Evolutionary conservation across 2,329 filamentous ascomycete species (phyloP).

Genomic region (Epichloe aotearoae): DNA sequence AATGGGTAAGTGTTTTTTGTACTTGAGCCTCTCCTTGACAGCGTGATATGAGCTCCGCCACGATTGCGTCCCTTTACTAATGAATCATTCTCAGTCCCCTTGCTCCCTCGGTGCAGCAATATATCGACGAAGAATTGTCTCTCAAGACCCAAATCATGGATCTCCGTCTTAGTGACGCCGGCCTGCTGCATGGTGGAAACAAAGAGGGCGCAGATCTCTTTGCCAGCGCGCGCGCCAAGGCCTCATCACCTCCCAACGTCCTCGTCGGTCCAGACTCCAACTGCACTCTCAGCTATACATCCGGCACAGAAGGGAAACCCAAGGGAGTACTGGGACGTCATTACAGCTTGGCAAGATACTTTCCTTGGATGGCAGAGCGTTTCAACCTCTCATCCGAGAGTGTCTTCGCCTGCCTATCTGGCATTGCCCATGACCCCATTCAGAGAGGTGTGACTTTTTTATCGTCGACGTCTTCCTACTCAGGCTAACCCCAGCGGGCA

Average conservation of each 20-base stretch:
- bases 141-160: conserved; percentile 65
- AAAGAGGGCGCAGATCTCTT: conserved; percentile 56
- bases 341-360: conserved; percentile 75
- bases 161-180: conserved; percentile 58
- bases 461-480: neutral
- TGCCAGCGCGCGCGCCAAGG: conserved; percentile 34
- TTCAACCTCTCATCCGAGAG: conserved; percentile 63
- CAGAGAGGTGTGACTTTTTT: conserved; percentile 35
- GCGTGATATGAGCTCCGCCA: no score
- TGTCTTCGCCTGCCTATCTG: conserved; percentile 70
- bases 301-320: conserved; percentile 61
- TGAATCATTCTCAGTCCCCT: conserved; percentile 27
- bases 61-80: no score
- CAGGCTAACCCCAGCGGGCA: conserved; percentile 11
- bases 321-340: conserved; percentile 84
- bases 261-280: conserved; percentile 76
- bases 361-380: conserved; percentile 80
- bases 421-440: conserved; percentile 67
- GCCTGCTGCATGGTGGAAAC: conserved; percentile 55
- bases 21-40: no score
- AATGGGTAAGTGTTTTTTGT: neutral
- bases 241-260: conserved; percentile 49
- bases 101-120: conserved; percentile 38
- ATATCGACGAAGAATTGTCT: conserved; percentile 58
- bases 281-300: conserved; percentile 63